Percentiles rank a stretch among this genome's conserved stretches.
phyloP scores from a whole-genome alignment of 176 grass and related monocot species.

The Pontederia crassipes region DNA sequence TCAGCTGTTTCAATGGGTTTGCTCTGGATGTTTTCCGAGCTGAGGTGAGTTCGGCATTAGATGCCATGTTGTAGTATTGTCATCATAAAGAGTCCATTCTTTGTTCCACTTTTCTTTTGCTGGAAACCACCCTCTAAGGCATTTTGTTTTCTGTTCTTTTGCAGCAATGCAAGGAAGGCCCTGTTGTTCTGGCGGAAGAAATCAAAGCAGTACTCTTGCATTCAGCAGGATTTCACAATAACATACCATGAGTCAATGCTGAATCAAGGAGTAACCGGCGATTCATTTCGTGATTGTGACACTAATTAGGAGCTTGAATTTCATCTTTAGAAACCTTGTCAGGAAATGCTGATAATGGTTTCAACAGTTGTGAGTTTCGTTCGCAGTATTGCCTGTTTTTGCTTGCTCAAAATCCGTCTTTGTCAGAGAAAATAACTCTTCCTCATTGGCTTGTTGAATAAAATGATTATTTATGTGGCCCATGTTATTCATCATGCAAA shows the following conservation, averaged over 20 bases:
- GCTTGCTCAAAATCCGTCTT: too few relatives aligned
- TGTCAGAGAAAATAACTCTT: too few relatives aligned
- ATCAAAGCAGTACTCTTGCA: constrained; percentile 89
- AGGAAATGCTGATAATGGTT: too few relatives aligned
- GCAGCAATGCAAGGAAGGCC: constrained; percentile 85
- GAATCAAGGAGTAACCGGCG: too few relatives aligned
- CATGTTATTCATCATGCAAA: too few relatives aligned
- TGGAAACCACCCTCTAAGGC: not conserved
- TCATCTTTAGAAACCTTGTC: too few relatives aligned
- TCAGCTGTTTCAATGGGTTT: constrained; percentile 96
- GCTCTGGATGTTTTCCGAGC: constrained; percentile 82
- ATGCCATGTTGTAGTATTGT: not conserved
- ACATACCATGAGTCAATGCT: constrained; percentile 19
- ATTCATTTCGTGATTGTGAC: too few relatives aligned
- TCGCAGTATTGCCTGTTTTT: too few relatives aligned
- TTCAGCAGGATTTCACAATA: constrained; percentile 44
- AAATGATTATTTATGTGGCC: too few relatives aligned
- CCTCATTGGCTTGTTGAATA: too few relatives aligned
- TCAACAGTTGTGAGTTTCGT: too few relatives aligned
- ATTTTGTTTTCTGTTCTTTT: constrained; percentile 10
- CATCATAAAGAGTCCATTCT: not conserved
- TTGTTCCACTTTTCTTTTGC: not conserved
- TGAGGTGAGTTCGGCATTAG: constrained; percentile 37
- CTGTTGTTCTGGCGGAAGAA: constrained; percentile 57
- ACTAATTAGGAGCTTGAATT: too few relatives aligned